phyloP scores from a whole-genome alignment of 164 flowering plant genomes.

The Kalanchoe fedtschenkoi region DNA sequence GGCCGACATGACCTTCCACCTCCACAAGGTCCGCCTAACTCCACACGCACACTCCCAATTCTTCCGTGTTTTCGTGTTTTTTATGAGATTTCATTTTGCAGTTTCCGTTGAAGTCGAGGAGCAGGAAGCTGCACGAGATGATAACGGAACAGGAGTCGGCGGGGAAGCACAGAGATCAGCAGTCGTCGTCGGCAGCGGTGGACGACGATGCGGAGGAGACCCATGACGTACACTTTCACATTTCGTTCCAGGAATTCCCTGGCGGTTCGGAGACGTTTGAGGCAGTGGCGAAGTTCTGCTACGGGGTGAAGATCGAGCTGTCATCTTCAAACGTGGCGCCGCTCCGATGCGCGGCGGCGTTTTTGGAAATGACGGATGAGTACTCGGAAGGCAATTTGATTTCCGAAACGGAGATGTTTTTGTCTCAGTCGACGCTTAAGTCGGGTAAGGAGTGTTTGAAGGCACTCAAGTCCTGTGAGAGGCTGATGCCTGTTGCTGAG shows the following conservation, averaged over 20 bases:
- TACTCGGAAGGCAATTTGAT: conserved; percentile 62
- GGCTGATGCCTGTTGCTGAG: conserved; percentile 45
- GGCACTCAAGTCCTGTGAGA: conserved; percentile 53
- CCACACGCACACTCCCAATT: too few species aligned
- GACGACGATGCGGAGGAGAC: conserved; percentile 6
- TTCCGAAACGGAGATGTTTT: conserved; percentile 51
- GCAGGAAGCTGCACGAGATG: conserved; percentile 47
- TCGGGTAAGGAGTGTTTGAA: conserved; percentile 36
- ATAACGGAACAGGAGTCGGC: conserved; percentile 47
- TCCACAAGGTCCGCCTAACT: conserved; percentile 55
- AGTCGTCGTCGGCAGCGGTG: conserved; percentile 9
- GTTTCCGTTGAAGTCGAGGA: conserved; percentile 80
- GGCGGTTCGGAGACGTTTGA: conserved; percentile 78
- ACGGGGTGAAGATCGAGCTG: conserved; percentile 67
- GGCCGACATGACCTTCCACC: conserved; percentile 75
- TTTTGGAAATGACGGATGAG: conserved; percentile 75
- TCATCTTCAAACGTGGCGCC: conserved; percentile 47
- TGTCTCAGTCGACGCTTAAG: conserved; percentile 41
- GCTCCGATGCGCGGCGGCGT: conserved; percentile 77
- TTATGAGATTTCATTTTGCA: conserved; percentile 16
- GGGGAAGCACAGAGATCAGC: not conserved
- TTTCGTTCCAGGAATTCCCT: conserved; percentile 56
- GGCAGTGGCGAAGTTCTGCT: conserved; percentile 74
- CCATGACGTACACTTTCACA: conserved; percentile 22
- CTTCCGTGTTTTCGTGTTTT: not conserved